Evolutionary conservation across 2,329 filamentous ascomycete species (phyloP).

Genomic region (Chrysoporthe austroafricana): DNA sequence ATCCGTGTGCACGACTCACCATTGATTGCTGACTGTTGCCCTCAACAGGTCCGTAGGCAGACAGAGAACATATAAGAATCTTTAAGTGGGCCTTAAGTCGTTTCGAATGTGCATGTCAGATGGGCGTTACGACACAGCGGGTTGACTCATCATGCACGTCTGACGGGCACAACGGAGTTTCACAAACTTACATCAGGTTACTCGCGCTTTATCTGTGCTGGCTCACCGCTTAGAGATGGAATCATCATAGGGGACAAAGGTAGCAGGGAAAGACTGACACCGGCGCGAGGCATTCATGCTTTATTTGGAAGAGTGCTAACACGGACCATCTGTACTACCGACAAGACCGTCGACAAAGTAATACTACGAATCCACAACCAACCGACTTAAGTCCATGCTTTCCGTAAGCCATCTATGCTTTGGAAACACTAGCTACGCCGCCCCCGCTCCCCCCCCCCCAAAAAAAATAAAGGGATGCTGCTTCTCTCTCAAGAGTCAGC

Average conservation of each 20-base stretch:
- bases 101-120: not conserved
- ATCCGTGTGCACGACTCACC: not conserved
- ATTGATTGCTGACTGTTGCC: not conserved
- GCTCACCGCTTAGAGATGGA: slow-evolving; percentile 1
- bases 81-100: not conserved
- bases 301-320: no score
- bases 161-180: not conserved
- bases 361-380: not conserved
- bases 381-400: no score
- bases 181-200: not conserved
- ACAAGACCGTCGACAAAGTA: not conserved
- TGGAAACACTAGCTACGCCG: no score
- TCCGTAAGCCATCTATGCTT: no score
- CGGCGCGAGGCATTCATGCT: no score
- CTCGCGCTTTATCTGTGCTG: not conserved
- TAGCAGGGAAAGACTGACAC: no score
- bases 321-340: not conserved
- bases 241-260: not conserved
- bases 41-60: not conserved
- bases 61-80: not conserved
- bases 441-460: no score
- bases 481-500: no score
- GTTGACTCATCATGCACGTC: slow-evolving; percentile 2
- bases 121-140: not conserved
- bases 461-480: no score